A percentile compares a stretch with the other conserved stretches of the same genome.
These are phyloP conservation scores for Backusella macrospora DNA, from an alignment of 192 early-diverging fungal species.

Conservation along the genomic window DNA sequence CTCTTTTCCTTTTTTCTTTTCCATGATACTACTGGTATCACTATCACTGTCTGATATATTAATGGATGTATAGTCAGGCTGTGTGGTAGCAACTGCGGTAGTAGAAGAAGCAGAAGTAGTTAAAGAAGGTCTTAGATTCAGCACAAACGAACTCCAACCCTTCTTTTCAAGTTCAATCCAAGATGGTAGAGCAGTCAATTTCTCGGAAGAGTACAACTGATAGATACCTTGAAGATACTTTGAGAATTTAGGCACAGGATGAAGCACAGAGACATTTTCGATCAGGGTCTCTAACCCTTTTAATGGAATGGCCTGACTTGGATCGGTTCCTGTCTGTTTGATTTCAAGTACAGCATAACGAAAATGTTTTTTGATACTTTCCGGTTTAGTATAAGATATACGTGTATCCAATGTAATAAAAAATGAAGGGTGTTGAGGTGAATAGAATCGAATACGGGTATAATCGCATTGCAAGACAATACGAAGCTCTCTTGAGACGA, in stretches of 20 bases:
- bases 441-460: constrained; percentile 86
- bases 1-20: too few relatives aligned
- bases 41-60: neutral
- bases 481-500: neutral
- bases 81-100: neutral
- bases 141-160: constrained; percentile 60
- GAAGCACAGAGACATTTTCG: constrained; percentile 61
- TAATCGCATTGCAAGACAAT: constrained; percentile 74
- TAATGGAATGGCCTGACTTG: constrained; percentile 46
- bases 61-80: neutral
- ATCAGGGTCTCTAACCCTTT: constrained; percentile 74
- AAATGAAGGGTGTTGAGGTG: constrained; percentile 68
- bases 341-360: constrained; percentile 75
- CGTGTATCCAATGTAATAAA: constrained; percentile 82
- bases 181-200: neutral
- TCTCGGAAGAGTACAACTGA: constrained; percentile 11
- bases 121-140: neutral
- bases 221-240: constrained; percentile 77
- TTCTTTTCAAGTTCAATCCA: constrained; percentile 44
- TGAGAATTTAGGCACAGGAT: constrained; percentile 83
- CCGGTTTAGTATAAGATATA: constrained; percentile 73
- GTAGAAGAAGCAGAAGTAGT: neutral
- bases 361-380: constrained; percentile 60
- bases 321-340: constrained; percentile 75
- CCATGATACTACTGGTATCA: neutral